These are phyloP conservation scores for Vaucheria bursata DNA, from an alignment of 352 stramenopile genomes.

Conservation along the genomic window DNA sequence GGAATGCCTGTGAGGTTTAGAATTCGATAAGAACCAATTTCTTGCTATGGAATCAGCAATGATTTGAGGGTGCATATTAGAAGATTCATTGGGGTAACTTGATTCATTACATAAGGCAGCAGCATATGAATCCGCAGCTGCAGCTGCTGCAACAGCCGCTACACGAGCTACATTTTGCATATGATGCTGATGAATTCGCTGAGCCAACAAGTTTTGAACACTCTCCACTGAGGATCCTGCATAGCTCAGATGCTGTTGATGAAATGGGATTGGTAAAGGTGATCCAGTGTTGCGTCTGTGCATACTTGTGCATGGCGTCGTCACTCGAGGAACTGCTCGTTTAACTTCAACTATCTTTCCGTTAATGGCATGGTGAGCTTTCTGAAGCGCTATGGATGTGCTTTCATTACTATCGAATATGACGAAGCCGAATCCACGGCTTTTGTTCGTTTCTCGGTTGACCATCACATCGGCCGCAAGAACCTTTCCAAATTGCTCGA, in stretches of 20 bases:
- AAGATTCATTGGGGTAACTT: too few relatives aligned
- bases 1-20: too few relatives aligned
- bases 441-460: conserved; percentile 75
- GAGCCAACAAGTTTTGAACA: neutral
- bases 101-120: too few relatives aligned
- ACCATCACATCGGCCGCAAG: conserved; percentile 84
- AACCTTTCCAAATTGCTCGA: conserved; percentile 71
- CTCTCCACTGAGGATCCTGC: neutral
- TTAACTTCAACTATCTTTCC: conserved; percentile 78
- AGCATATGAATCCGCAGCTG: neutral
- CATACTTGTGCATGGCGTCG: too few relatives aligned
- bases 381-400: conserved; percentile 72
- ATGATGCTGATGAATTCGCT: too few relatives aligned
- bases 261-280: too few relatives aligned
- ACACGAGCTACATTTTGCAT: neutral
- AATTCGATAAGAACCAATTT: too few relatives aligned
- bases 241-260: too few relatives aligned
- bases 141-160: neutral
- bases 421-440: conserved; percentile 82
- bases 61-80: too few relatives aligned
- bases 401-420: conserved; percentile 73
- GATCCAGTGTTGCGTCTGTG: too few relatives aligned
- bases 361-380: conserved; percentile 78
- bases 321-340: conserved; percentile 73
- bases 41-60: too few relatives aligned